A percentile compares a stretch with the other conserved stretches of the same genome.
Conservation (phyloP, 257 asterid genomes). For the Lantana camara region DNA sequence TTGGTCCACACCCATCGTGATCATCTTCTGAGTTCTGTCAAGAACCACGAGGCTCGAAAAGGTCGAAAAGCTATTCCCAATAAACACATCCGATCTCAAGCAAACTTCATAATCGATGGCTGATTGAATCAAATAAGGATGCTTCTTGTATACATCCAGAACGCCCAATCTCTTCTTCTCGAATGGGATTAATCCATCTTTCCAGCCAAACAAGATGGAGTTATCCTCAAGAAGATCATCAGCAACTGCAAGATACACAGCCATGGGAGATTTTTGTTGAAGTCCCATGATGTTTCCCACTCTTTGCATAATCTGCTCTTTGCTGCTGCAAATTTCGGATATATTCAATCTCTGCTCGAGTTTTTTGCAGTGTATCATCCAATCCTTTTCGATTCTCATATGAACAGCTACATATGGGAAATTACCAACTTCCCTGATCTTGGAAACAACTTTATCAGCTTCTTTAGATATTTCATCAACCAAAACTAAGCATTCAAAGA, state of each 20-base stretch:
- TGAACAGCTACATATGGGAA: conserved; percentile 77
- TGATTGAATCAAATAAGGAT: conserved; percentile 72
- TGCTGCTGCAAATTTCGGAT: conserved; percentile 77
- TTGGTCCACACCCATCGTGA: conserved; percentile 35
- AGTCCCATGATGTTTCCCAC: conserved; percentile 68
- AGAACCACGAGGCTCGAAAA: conserved; percentile 93
- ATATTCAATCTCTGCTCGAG: conserved; percentile 66
- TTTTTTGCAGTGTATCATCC: conserved; percentile 97
- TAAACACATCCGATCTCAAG: conserved; percentile 77
- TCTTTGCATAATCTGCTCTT: conserved; percentile 66
- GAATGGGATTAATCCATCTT: conserved; percentile 60
- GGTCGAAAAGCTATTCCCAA: conserved; percentile 91
- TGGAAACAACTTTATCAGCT: conserved; percentile 80
- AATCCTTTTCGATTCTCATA: conserved; percentile 94
- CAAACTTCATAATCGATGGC: conserved; percentile 96
- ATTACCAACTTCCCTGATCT: conserved; percentile 43
- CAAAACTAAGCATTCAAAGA: conserved; percentile 72
- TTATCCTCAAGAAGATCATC: conserved; percentile 82
- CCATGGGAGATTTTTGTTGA: conserved; percentile 40
- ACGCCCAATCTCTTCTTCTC: conserved; percentile 86
- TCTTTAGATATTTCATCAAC: conserved; percentile 68
- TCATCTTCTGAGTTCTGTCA: conserved; percentile 79
- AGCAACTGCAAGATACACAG: conserved; percentile 81
- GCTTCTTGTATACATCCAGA: conserved; percentile 59
- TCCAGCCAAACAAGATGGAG: conserved; percentile 72